These are phyloP conservation scores for Boechera retrofracta DNA, from an alignment of 345 rosid species.

Conservation along the genomic window DNA sequence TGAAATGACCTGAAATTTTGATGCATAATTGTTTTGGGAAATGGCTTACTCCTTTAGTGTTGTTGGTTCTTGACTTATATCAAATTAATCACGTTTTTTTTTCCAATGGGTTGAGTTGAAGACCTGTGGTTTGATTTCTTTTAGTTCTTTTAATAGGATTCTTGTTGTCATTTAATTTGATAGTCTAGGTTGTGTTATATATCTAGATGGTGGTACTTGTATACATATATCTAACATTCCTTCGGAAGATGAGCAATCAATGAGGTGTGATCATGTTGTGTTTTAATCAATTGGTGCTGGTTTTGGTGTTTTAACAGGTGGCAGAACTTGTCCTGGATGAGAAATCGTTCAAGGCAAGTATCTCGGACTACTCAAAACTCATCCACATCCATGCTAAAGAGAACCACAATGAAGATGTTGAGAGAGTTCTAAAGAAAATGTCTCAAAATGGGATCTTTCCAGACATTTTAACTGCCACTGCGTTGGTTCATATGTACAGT, in stretches of 20 bases:
- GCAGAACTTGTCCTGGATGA: slow-evolving; percentile 70
- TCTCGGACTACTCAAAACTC: slow-evolving; percentile 71
- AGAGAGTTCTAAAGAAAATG: slow-evolving; percentile 78
- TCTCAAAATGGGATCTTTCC: slow-evolving; percentile 61
- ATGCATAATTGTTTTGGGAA: slow-evolving; percentile 16
- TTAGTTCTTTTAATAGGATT: neutral
- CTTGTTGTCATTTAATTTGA: neutral
- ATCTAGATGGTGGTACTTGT: slow-evolving; percentile 25
- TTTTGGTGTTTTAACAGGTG: slow-evolving; percentile 56
- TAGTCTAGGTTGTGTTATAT: slow-evolving; percentile 10
- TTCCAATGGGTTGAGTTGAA: neutral
- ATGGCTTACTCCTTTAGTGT: slow-evolving; percentile 1
- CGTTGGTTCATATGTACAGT: slow-evolving; percentile 72
- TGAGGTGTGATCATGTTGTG: neutral
- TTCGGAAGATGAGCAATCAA: slow-evolving; percentile 6
- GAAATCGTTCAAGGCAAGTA: slow-evolving; percentile 64
- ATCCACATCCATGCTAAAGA: slow-evolving; percentile 70
- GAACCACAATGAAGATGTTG: slow-evolving; percentile 65
- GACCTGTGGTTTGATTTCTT: neutral
- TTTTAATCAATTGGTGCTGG: slow-evolving; percentile 29
- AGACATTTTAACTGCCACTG: slow-evolving; percentile 59
- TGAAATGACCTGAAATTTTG: neutral
- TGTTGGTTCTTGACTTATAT: slow-evolving; percentile 21
- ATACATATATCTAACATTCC: slow-evolving; percentile 7
- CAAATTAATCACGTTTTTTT: neutral